Base-by-base conservation (phyloP, 495 filamentous ascomycete species). In the Arthonia radiata region DNA sequence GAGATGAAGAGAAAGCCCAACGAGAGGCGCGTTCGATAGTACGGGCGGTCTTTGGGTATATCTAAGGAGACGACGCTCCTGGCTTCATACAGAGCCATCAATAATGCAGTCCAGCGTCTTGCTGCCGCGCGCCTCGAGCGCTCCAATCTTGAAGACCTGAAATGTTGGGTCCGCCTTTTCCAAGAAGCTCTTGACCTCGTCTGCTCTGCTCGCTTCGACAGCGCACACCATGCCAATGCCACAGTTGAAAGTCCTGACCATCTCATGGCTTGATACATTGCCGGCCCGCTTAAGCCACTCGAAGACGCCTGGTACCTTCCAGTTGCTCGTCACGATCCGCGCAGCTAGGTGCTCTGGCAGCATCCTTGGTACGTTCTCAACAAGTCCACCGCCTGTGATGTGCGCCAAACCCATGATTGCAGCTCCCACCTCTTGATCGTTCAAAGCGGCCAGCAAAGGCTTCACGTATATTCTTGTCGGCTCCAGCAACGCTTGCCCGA, bases 361-460 rank as follows among this genome's bases (percentile, higher is more conserved):
- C 74, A 90, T 91, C 17, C 86, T 63, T 14, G 86, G 86, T 4
- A 97, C 64, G 52, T 93, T 93, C 41, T 97, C 86, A 5, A 69
- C 54, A 10, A 94, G 57, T 4, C 86, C 86, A 29, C 86, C 86
- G 16, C 86, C 86, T 2, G 86, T 97, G 51, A 97, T 92, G 44
- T 97, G 86, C 4, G 83, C 70, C 43, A 93, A 73, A 34, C 86
- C 86, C 50, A 83, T 82, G 42, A 93, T 38, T 6, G 51, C 53
- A 6, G 52, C n/a, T n/a, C n/a, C 49, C 6, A 22, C 19, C 19
- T 22, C 19, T 22, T 6, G 7, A 22, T 22, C 11, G 19, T 11
- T 22, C 7, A 11, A 22, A 7, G 19, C 19, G 15, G 59, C 60
- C 11, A 94, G 59, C 18, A 81, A 46, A 9, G 70, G 48, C 36